A percentile compares a stretch with the other conserved stretches of the same genome.
These are phyloP conservation scores for Psidium friedrichsthalianum DNA, from an alignment of 345 rosid genomes.

Conservation along the genomic window DNA sequence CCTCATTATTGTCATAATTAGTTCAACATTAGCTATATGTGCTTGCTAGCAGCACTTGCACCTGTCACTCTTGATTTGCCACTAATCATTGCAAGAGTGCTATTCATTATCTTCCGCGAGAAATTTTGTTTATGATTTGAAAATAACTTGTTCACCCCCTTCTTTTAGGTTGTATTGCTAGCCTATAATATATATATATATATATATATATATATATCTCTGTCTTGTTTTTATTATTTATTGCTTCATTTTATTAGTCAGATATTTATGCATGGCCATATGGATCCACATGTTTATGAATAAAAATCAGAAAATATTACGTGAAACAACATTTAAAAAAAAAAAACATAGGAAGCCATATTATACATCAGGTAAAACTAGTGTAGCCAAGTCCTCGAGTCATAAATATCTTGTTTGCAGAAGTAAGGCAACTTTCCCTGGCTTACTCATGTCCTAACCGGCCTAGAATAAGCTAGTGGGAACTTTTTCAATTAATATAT, in stretches of 20 bases:
- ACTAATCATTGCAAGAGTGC: not conserved
- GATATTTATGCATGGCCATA: not conserved
- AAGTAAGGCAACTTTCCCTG: not conserved
- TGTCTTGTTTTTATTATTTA: no score
- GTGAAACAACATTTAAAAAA: not conserved
- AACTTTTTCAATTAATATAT: not conserved
- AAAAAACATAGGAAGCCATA: not conserved
- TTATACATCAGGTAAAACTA: not conserved
- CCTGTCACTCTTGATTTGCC: not conserved
- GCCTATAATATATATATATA: no score
- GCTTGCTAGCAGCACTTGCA: not conserved
- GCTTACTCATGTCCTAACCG: not conserved
- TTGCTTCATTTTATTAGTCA: not conserved
- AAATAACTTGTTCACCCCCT: not conserved
- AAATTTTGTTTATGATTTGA: not conserved
- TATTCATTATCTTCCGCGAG: not conserved
- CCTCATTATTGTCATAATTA: not conserved
- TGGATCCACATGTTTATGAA: not conserved
- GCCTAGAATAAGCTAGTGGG: not conserved
- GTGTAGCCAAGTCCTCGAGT: not conserved
- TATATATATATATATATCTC: no score
- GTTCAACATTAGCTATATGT: not conserved
- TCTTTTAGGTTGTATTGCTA: not conserved
- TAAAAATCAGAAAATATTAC: no score
- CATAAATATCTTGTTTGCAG: not conserved